A percentile compares a stretch with the other conserved stretches of the same genome.
These are phyloP conservation scores for Beauveria bassiana DNA, from an alignment of 2,329 filamentous ascomycete species.

Conservation along the genomic window DNA sequence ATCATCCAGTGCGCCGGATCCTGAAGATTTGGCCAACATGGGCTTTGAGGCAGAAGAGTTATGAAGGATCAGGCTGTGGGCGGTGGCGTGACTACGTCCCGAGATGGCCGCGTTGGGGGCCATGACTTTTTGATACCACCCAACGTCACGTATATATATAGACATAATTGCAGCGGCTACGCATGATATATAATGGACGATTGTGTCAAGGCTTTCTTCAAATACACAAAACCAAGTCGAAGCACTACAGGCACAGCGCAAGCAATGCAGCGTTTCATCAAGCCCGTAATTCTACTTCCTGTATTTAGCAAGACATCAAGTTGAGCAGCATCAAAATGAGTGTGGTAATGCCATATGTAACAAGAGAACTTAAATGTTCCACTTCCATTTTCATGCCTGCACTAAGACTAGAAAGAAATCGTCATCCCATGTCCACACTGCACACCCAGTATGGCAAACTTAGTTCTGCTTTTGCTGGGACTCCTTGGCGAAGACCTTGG, in stretches of 20 bases:
- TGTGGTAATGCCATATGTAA: not conserved
- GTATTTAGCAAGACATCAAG: not conserved
- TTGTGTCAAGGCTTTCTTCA: not conserved
- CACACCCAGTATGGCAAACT: constrained; percentile 30
- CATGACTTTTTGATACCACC: not conserved
- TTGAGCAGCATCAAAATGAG: not conserved
- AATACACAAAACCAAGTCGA: not conserved
- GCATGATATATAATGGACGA: not conserved
- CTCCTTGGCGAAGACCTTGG: constrained; percentile 75
- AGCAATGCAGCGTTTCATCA: not conserved
- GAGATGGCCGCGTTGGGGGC: not conserved
- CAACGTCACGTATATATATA: not conserved
- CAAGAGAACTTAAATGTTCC: not conserved
- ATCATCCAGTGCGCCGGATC: constrained; percentile 12
- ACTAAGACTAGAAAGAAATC: constrained; percentile 9
- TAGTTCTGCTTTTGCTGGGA: constrained; percentile 34
- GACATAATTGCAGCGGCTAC: not conserved
- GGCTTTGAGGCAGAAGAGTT: constrained; percentile 23
- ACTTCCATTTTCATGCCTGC: constrained; percentile 7
- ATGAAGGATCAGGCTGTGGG: not conserved
- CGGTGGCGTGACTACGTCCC: not conserved
- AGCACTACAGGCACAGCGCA: not conserved
- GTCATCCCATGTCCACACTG: constrained; percentile 19
- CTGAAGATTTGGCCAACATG: constrained; percentile 22
- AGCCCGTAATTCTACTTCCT: not conserved